Evolutionary conservation across 371 early-diverging fungal genomes (phyloP), one percentile per base, ranked within the genome.

Genomic region (Saksenaea vasiformis): DNA sequence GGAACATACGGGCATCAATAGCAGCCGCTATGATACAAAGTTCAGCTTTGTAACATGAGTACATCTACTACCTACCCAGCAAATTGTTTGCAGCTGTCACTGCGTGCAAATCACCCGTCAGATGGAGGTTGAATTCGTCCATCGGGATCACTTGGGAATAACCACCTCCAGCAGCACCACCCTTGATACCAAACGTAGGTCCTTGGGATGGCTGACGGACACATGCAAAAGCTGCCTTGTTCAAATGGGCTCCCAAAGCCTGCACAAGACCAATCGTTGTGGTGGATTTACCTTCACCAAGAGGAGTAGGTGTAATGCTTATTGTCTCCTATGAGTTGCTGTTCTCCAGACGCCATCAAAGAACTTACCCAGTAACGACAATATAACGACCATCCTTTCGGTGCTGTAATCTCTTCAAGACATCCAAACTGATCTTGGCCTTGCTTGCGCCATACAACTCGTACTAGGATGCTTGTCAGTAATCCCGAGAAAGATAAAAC

Each of bases 131-230:
- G 87, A 98, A 97, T 69, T 96, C 95, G 66, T 97, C 96, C 98
- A 98, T 98, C n/a, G 98, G 98, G 64, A 97, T 95, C 53, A 98
- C 94, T 38, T 97, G 97, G 17, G 97, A 91, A 77, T 97, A 97
- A 24, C 98, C 97, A 54, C 98, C 97, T 57, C 98, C 98, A 22
- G 98, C 98, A 39, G 98, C 98, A 41, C 98, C 98, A 58, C 97
- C 98, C 79, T 98, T 98, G 82, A 98, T 97, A 54, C 98, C 98
- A 69, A 98, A 97, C 3, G 98, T 98, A 19, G 98, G 98, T 14
- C 98, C 98, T 71, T 97, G 97, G 39, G 95, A 94, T 10, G 98
- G 98, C 72, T 98, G 97, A 44, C 98, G 91, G 22, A 97, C 96
- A 82, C 97, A 97, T 13, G 96, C 97, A 78, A 96, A 93, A 0